Base-by-base conservation (phyloP, 129 eudicot genomes). In the Apium graveolens region DNA sequence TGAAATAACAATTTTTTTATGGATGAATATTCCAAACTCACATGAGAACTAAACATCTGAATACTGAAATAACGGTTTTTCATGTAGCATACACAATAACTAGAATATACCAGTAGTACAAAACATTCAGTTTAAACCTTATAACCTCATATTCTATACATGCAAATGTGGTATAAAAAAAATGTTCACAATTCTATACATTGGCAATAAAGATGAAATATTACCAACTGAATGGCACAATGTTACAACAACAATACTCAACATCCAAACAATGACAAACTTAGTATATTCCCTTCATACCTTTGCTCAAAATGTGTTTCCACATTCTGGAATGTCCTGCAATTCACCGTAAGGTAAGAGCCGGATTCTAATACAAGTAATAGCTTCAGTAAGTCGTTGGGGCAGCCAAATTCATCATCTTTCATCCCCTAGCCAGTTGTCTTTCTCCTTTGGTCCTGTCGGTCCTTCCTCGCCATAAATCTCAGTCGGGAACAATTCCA, bases 371-470 rank as follows among this genome's bases (percentile, higher is more conserved):
- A 37, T 71, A 71, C 31, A 20, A 38, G 32, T 5, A 13, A 2
- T 29, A 65, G 38, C 70, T 31, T 65, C 70, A 26, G 8, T 1
- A 65, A 16, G 20, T 65, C 2, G 6, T 13, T 11, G 38, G 9
- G 2, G 13, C 38, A 65, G 2, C 70, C 24, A 39, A 44, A 42
- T 20, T 80, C 73, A 92, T 32, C 91, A 91, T 80, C 99, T 86
- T 78, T 95, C 99, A 81, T 95, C 97, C 31, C 99, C 99, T 26
- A 83, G 76, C 99, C 99, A 95, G 55, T 92, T 95, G 65, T 95
- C 97, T 88, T 95, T 95, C 91, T 90, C 99, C 84, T 95, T 95
- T 1, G 99, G 99, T 9, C 99, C 99, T 5, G 97, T 91, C 5
- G 99, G 99, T 57, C 99, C 99, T 85, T 87, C 97, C 82, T 95